phyloP scores from a whole-genome alignment of 192 early-diverging fungal genomes.

The Backusella tuberculispora region DNA sequence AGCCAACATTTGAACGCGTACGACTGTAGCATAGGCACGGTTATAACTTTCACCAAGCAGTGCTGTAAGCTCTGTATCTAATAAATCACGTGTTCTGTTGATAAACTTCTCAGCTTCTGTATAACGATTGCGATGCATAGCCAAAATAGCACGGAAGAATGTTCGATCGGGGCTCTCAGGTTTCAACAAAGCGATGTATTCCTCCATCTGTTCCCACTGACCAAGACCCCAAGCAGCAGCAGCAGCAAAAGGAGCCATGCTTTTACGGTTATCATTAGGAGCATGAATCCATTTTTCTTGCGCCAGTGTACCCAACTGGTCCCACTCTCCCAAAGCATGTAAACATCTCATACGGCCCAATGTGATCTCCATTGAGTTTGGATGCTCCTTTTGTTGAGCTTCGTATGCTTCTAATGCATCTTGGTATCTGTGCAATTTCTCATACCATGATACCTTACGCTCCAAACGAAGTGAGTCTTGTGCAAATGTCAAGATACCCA shows the following conservation, averaged over 20 bases:
- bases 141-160: constrained; percentile 87
- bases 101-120: constrained; percentile 76
- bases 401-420: constrained; percentile 90
- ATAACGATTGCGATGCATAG: constrained; percentile 80
- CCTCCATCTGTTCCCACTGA: constrained; percentile 88
- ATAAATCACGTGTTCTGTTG: constrained; percentile 75
- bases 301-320: constrained; percentile 74
- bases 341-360: constrained; percentile 90
- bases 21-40: constrained; percentile 84
- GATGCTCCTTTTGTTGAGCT: constrained; percentile 74
- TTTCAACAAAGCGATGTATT: constrained; percentile 83
- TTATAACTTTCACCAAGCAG: constrained; percentile 93
- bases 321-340: constrained; percentile 94
- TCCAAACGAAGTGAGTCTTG: constrained; percentile 82
- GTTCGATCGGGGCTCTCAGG: constrained; percentile 79
- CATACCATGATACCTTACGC: constrained; percentile 90
- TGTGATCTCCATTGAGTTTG: constrained; percentile 75
- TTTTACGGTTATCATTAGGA: constrained; percentile 63
- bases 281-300: constrained; percentile 77
- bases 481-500: constrained; percentile 91
- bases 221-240: constrained; percentile 92
- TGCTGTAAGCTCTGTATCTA: constrained; percentile 87
- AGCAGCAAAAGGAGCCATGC: constrained; percentile 87
- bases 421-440: constrained; percentile 93
- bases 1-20: constrained; percentile 96